phyloP scores from a whole-genome alignment of 2,329 filamentous ascomycete species.

The Fusarium sp. region DNA sequence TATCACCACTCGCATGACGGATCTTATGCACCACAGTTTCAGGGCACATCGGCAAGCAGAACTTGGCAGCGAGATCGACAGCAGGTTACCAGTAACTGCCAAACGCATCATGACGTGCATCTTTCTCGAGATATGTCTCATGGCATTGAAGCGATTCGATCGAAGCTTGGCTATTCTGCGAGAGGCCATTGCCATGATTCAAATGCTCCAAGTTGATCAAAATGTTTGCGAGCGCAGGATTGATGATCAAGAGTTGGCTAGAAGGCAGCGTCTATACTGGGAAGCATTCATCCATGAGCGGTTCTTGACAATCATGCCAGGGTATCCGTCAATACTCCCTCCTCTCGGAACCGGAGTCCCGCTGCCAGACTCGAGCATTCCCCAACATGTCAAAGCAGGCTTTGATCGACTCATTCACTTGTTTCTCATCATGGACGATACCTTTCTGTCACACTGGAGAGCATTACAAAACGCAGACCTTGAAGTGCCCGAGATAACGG shows the following conservation, averaged over 20 bases:
- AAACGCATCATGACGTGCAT: slow-evolving; percentile 61
- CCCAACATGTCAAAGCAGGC: slow-evolving; percentile 49
- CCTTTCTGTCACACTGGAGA: slow-evolving; percentile 53
- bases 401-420: slow-evolving; percentile 53
- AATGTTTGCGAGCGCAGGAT: slow-evolving; percentile 15
- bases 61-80: slow-evolving; percentile 44
- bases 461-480: slow-evolving; percentile 43
- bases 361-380: slow-evolving; percentile 47
- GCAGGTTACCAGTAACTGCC: slow-evolving; percentile 54
- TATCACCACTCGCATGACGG: slow-evolving; percentile 46
- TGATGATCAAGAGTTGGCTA: slow-evolving; percentile 28
- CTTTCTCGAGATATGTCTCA: slow-evolving; percentile 65
- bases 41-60: slow-evolving; percentile 46
- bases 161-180: slow-evolving; percentile 62
- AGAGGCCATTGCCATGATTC: slow-evolving; percentile 56
- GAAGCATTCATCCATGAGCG: slow-evolving; percentile 69
- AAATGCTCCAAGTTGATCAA: slow-evolving; percentile 33
- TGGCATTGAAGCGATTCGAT: slow-evolving; percentile 61
- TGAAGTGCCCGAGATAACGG: slow-evolving; percentile 43
- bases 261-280: slow-evolving; percentile 63
- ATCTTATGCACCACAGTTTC: slow-evolving; percentile 42
- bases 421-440: slow-evolving; percentile 53
- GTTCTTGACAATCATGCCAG: slow-evolving; percentile 63
- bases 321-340: slow-evolving; percentile 52
- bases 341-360: slow-evolving; percentile 46